Percentiles rank a stretch among this genome's conserved stretches.
Conservation (phyloP, 1,284 basidiomycete species). For the Trichosporon sp. region DNA sequence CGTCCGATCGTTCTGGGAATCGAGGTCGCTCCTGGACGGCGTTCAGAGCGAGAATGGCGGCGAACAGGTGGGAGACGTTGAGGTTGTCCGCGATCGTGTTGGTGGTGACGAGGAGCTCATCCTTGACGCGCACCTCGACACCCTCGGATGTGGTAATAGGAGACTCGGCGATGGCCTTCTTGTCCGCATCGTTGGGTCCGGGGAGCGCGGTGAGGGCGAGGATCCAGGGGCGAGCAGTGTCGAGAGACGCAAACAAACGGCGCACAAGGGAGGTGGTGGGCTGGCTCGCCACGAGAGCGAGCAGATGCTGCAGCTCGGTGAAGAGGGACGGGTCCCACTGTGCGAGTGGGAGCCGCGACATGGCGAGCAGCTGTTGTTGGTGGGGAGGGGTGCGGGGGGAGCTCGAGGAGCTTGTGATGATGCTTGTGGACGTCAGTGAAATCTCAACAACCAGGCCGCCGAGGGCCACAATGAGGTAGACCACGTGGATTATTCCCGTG, state of each 20-base stretch:
- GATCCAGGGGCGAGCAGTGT: constrained; percentile 43
- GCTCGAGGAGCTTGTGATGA: constrained; percentile 10
- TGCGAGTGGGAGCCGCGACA: constrained; percentile 29
- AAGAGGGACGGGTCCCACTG: constrained; percentile 44
- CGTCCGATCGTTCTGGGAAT: constrained; percentile 33
- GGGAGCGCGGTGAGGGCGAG: constrained; percentile 35
- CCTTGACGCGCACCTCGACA: constrained; percentile 30
- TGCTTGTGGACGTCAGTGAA: constrained; percentile 5
- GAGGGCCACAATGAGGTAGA: background rate
- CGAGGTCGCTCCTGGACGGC: constrained; percentile 32
- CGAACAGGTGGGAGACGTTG: constrained; percentile 36
- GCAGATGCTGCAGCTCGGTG: constrained; percentile 36
- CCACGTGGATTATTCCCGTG: constrained; percentile 4
- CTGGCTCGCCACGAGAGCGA: constrained; percentile 32
- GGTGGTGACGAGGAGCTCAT: constrained; percentile 34
- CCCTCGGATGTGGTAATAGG: constrained; percentile 27
- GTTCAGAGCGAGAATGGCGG: constrained; percentile 37
- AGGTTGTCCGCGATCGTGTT: constrained; percentile 31
- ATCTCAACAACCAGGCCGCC: background rate
- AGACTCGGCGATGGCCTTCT: constrained; percentile 32
- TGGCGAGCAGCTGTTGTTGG: constrained; percentile 11
- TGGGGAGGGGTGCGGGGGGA: background rate
- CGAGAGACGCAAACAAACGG: constrained; percentile 31
- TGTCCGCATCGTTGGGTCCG: constrained; percentile 34
- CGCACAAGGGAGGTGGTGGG: constrained; percentile 39